phyloP scores from a whole-genome alignment of 1,139 yeast genomes.

The Yamadazyma kanchanaburiensis region DNA sequence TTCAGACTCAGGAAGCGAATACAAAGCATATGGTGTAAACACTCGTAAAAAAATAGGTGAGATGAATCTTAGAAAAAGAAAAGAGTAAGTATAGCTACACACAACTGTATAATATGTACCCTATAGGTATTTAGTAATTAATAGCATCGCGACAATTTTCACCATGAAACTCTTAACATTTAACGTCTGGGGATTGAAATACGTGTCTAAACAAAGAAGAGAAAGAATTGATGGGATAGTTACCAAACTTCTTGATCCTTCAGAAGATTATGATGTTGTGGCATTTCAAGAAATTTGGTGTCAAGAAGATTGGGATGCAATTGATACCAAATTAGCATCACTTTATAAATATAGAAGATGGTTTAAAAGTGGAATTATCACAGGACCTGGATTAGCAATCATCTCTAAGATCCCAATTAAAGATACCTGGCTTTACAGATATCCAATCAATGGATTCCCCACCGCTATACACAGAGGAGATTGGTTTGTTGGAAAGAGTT shows the following conservation, averaged over 20 bases:
- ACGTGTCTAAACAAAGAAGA: conserved; percentile 65
- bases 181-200: conserved; percentile 89
- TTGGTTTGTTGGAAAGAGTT: conserved; percentile 94
- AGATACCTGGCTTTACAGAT: conserved; percentile 73
- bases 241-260: conserved; percentile 49
- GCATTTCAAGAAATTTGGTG: conserved; percentile 96
- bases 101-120: too few relatives aligned
- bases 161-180: conserved; percentile 56
- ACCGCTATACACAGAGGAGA: conserved; percentile 94
- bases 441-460: conserved; percentile 92
- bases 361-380: conserved; percentile 77
- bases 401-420: conserved; percentile 82
- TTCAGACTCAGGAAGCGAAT: too few relatives aligned
- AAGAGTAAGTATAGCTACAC: too few relatives aligned
- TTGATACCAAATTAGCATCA: conserved; percentile 43
- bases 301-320: conserved; percentile 71
- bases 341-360: conserved; percentile 64
- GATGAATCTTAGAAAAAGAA: too few relatives aligned
- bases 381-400: conserved; percentile 93
- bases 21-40: conserved; percentile 2
- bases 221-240: conserved; percentile 75
- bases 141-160: too few relatives aligned
- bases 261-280: conserved; percentile 68
- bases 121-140: too few relatives aligned
- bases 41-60: too few relatives aligned